phyloP scores from a whole-genome alignment of 192 early-diverging fungal genomes.

The Fimicolochytrium jonesii region DNA sequence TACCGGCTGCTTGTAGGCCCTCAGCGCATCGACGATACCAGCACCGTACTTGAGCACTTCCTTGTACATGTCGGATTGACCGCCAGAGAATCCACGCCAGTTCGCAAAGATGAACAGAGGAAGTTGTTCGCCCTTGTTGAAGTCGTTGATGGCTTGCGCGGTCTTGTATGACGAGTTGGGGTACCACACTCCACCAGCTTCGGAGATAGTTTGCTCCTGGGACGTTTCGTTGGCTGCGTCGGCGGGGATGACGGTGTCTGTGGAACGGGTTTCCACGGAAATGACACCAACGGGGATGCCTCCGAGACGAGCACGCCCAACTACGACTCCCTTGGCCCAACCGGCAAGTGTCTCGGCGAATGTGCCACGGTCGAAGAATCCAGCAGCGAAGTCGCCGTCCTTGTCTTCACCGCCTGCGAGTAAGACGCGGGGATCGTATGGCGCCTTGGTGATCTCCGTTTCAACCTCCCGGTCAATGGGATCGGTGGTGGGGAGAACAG shows the following conservation, averaged over 20 bases:
- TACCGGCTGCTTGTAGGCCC: slow-evolving; percentile 94
- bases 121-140: slow-evolving; percentile 97
- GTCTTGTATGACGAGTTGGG: slow-evolving; percentile 99
- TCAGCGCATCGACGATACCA: slow-evolving; percentile 93
- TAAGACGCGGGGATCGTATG: slow-evolving; percentile 89
- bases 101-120: slow-evolving; percentile 99
- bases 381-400: slow-evolving; percentile 63
- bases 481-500: slow-evolving; percentile 54
- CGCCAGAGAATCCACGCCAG: slow-evolving; percentile 99
- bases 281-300: slow-evolving; percentile 97
- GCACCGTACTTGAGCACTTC: slow-evolving; percentile 97
- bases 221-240: slow-evolving; percentile 92
- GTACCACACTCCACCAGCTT: slow-evolving; percentile 97
- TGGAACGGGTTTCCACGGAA: slow-evolving; percentile 91
- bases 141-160: slow-evolving; percentile 97
- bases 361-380: slow-evolving; percentile 97
- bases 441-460: slow-evolving; percentile 70
- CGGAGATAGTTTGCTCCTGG: slow-evolving; percentile 78
- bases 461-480: slow-evolving; percentile 78
- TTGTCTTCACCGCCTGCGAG: slow-evolving; percentile 73
- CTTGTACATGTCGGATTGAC: slow-evolving; percentile 98
- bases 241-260: slow-evolving; percentile 87
- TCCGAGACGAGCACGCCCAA: slow-evolving; percentile 90
- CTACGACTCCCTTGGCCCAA: slow-evolving; percentile 95
- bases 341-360: slow-evolving; percentile 94